Evolutionary conservation across 2,329 filamentous ascomycete genomes (phyloP).

Genomic region (Sarocladiaceae sp.): DNA sequence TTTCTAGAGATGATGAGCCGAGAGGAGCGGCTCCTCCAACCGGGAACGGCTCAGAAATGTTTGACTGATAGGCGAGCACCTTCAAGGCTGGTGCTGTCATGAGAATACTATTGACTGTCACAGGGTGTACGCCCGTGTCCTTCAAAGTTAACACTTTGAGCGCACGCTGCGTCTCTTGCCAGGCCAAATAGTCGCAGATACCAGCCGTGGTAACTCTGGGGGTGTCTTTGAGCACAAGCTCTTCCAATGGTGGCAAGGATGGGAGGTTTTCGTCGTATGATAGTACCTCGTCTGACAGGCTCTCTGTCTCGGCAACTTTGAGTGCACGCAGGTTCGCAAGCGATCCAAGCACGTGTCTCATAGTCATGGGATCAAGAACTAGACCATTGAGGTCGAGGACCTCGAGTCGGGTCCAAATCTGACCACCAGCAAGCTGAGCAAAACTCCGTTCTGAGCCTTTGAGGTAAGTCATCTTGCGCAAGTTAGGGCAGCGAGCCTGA

Average conservation of each 20-base stretch:
- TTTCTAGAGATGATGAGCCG: conserved; percentile 62
- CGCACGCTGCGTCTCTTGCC: conserved; percentile 51
- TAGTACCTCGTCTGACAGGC: conserved; percentile 76
- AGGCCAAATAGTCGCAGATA: conserved; percentile 63
- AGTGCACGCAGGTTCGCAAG: conserved; percentile 68
- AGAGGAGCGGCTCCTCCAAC: conserved; percentile 54
- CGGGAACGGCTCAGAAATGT: conserved; percentile 46
- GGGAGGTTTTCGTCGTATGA: conserved; percentile 60
- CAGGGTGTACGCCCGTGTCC: conserved; percentile 64
- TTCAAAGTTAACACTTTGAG: conserved; percentile 68
- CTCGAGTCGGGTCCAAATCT: conserved; percentile 66
- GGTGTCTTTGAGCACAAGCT: conserved; percentile 67
- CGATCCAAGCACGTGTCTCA: conserved; percentile 67
- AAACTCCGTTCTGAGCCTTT: conserved; percentile 75
- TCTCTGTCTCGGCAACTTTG: conserved; percentile 65
- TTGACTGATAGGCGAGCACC: conserved; percentile 51
- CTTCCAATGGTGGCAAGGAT: conserved; percentile 69
- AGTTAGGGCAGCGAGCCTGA: conserved; percentile 74
- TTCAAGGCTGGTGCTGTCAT: conserved; percentile 52
- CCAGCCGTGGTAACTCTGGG: conserved; percentile 70
- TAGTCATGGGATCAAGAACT: conserved; percentile 63
- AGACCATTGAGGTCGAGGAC: conserved; percentile 67
- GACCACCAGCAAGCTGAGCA: conserved; percentile 61
- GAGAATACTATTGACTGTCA: conserved; percentile 57
- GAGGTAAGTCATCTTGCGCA: conserved; percentile 86